Evolutionary conservation across 1,284 basidiomycete species (phyloP).

Genomic region (Cryptococcus sp.): DNA sequence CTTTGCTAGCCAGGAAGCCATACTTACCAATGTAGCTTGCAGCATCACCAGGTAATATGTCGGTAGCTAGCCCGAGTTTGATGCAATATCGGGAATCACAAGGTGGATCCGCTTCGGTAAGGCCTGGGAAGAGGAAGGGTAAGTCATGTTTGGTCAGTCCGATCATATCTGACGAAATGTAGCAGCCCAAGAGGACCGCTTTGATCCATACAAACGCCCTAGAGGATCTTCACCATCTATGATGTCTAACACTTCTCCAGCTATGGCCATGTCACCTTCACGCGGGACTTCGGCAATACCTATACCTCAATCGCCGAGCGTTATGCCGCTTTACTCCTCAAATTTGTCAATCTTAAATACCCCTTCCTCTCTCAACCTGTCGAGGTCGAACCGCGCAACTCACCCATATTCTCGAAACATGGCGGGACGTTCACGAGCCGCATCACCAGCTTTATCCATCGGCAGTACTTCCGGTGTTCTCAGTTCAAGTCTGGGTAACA

Average conservation of each 20-base stretch:
- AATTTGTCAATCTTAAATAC: slow-evolving; percentile 15
- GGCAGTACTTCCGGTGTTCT: slow-evolving; percentile 33
- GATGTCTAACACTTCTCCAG: slow-evolving; percentile 10
- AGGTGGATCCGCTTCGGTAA: slow-evolving; percentile 24
- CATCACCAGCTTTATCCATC: slow-evolving; percentile 38
- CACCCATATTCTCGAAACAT: slow-evolving; percentile 38
- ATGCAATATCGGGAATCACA: slow-evolving; percentile 42
- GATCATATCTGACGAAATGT: neutral
- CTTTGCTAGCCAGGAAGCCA: too few species aligned
- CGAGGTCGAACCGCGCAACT: neutral
- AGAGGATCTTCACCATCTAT: slow-evolving; percentile 39
- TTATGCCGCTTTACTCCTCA: slow-evolving; percentile 24
- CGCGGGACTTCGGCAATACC: slow-evolving; percentile 23
- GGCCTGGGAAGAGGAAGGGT: slow-evolving; percentile 43
- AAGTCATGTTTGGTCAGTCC: slow-evolving; percentile 1
- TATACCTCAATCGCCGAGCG: slow-evolving; percentile 37
- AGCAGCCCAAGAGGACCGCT: slow-evolving; percentile 38
- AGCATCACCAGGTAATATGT: slow-evolving; percentile 19
- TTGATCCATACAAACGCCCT: slow-evolving; percentile 45
- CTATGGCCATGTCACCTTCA: slow-evolving; percentile 33
- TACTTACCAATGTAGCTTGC: slow-evolving; percentile 12
- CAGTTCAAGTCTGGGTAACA: slow-evolving; percentile 21
- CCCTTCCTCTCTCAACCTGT: neutral
- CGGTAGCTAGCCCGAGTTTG: slow-evolving; percentile 29
- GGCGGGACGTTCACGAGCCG: slow-evolving; percentile 33